Conservation (phyloP, 164 flowering plant species). For the Magnolia sinica region DNA sequence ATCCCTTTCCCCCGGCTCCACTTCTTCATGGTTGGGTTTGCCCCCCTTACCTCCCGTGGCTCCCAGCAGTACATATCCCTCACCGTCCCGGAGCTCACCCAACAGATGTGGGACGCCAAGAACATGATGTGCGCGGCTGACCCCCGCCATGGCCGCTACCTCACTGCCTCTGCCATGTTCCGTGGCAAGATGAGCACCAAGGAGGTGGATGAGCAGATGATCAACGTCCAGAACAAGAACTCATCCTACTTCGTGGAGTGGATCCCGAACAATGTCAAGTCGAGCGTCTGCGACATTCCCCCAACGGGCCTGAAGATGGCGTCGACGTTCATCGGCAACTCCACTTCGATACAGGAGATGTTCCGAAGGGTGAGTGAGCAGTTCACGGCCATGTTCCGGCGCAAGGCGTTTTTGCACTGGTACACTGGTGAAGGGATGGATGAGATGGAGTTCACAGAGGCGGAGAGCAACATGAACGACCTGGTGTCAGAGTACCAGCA, state of each 20-base stretch:
- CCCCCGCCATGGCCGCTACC: constrained; percentile 15
- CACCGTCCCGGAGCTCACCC: constrained; percentile 20
- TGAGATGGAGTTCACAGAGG: constrained; percentile 45
- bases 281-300: constrained; percentile 47
- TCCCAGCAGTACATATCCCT: constrained; percentile 8
- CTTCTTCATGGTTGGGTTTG: constrained; percentile 35
- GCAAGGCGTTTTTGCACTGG: constrained; percentile 41
- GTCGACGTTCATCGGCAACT: constrained; percentile 45
- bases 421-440: constrained; percentile 36
- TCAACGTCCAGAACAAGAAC: constrained; percentile 27
- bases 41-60: constrained; percentile 6
- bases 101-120: constrained; percentile 24
- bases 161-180: constrained; percentile 13
- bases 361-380: constrained; percentile 45
- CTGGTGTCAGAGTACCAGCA: constrained; percentile 6
- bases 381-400: constrained; percentile 53
- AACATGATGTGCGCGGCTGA: constrained; percentile 27
- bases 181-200: constrained; percentile 8
- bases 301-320: constrained; percentile 49
- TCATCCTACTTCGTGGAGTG: constrained; percentile 23
- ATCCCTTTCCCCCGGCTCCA: constrained; percentile 51
- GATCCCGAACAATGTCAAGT: constrained; percentile 52
- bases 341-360: constrained; percentile 44
- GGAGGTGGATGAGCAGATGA: constrained; percentile 9
- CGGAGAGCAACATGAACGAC: constrained; percentile 24